These are phyloP conservation scores for Colletotrichum somersetense DNA, from an alignment of 2,329 filamentous ascomycete species.

Conservation along the genomic window DNA sequence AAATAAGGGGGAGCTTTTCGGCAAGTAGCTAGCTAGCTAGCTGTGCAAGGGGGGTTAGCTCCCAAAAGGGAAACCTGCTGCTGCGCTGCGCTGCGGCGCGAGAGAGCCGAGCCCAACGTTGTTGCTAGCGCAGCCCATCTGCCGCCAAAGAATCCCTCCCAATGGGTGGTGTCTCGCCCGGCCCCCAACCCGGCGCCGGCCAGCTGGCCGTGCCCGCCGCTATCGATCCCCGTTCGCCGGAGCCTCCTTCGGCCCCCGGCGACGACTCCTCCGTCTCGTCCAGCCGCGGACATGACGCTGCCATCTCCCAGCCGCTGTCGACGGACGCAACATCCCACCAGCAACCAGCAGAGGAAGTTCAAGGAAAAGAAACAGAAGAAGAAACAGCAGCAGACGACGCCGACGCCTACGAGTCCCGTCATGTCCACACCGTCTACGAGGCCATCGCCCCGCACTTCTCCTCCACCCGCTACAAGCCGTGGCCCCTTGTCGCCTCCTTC, in stretches of 20 bases:
- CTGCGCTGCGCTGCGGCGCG: no score
- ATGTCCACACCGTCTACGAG: constrained; percentile 94
- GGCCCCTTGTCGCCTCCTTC: constrained; percentile 90
- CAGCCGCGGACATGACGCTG: not conserved
- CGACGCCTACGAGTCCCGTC: constrained; percentile 80
- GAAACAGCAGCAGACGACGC: constrained; percentile 47
- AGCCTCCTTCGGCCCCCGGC: constrained; percentile 10
- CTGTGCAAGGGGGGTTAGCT: not conserved
- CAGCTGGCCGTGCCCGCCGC: constrained; percentile 21
- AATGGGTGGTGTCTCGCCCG: constrained; percentile 28
- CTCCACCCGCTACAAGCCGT: constrained; percentile 83
- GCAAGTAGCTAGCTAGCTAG: not conserved
- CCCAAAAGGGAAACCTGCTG: constrained; percentile 3
- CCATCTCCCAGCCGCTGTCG: not conserved
- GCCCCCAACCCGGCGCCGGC: constrained; percentile 32
- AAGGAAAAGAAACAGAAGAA: not conserved
- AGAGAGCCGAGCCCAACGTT: not conserved
- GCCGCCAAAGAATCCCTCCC: not conserved
- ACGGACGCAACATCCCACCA: not conserved
- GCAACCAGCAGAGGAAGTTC: not conserved
- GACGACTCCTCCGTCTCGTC: constrained; percentile 3
- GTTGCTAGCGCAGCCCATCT: not conserved
- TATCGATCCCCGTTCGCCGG: constrained; percentile 24
- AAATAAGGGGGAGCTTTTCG: not conserved
- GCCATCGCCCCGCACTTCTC: constrained; percentile 88